Conservation (phyloP, 2,329 filamentous ascomycete genomes). For the Penicillium sp. region DNA sequence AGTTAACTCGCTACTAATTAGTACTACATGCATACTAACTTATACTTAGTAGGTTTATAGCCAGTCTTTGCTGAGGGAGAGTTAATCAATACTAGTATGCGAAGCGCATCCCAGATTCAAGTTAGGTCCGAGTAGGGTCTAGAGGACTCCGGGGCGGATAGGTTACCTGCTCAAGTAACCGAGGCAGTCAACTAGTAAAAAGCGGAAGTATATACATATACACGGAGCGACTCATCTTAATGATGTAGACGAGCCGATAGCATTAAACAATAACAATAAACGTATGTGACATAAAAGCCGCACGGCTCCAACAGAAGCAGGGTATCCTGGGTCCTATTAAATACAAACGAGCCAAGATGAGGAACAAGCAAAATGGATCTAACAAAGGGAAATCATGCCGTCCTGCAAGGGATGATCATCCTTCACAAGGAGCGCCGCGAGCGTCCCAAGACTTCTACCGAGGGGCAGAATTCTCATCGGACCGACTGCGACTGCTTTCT, state of each 20-base stretch:
- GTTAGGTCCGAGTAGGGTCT: too few species aligned
- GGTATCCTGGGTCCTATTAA: slow-evolving; percentile 32
- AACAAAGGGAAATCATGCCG: slow-evolving; percentile 28
- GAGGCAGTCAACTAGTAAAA: too few species aligned
- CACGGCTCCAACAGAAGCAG: slow-evolving; percentile 18
- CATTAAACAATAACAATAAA: slow-evolving; percentile 23
- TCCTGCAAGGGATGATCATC: slow-evolving; percentile 7
- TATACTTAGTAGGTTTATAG: too few species aligned
- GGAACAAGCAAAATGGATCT: slow-evolving; percentile 24
- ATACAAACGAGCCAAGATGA: slow-evolving; percentile 26
- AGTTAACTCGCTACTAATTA: too few species aligned
- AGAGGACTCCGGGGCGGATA: too few species aligned
- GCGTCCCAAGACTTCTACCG: slow-evolving; percentile 10
- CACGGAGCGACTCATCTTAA: neutral
- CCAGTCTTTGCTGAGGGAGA: too few species aligned
- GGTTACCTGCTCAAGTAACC: too few species aligned
- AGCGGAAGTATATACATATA: neutral
- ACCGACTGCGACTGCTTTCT: slow-evolving; percentile 19
- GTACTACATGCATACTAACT: too few species aligned
- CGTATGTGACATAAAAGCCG: slow-evolving; percentile 28
- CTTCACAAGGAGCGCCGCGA: neutral
- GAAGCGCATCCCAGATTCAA: too few species aligned
- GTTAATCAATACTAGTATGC: too few species aligned
- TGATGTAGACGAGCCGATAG: neutral
- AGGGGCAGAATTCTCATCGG: slow-evolving; percentile 15